Evolutionary conservation across 495 filamentous ascomycete species (phyloP).

Genomic region (Neurospora tetraspora): DNA sequence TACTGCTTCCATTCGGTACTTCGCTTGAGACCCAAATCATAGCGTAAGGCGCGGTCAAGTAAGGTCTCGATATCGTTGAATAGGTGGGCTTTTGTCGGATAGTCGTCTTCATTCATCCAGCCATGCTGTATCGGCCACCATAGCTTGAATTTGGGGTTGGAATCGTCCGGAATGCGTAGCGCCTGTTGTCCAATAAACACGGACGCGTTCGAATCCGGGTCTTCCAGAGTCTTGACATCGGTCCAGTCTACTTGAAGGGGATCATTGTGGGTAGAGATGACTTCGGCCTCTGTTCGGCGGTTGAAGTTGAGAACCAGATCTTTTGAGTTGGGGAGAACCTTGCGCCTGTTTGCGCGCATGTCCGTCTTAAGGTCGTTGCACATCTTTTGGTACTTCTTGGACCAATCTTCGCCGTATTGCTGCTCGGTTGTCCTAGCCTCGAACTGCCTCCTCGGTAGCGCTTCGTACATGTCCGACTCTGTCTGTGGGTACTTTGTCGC

Average conservation of each 20-base stretch:
- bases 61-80: conserved; percentile 79
- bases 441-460: conserved; percentile 80
- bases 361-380: conserved; percentile 74
- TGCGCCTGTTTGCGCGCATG: conserved; percentile 86
- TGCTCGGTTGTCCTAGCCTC: conserved; percentile 58
- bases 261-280: conserved; percentile 89
- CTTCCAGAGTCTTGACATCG: conserved; percentile 52
- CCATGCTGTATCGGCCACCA: conserved; percentile 87
- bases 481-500: conserved; percentile 63
- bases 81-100: conserved; percentile 61
- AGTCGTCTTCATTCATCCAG: conserved; percentile 84
- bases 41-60: conserved; percentile 74
- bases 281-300: conserved; percentile 65
- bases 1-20: conserved; percentile 81
- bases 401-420: conserved; percentile 81
- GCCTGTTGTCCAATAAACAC: conserved; percentile 76
- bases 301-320: conserved; percentile 92
- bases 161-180: conserved; percentile 76
- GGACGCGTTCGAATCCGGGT: conserved; percentile 45
- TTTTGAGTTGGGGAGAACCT: conserved; percentile 90
- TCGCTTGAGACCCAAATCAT: conserved; percentile 65
- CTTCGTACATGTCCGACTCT: conserved; percentile 79
- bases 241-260: conserved; percentile 92
- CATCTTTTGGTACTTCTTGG: conserved; percentile 69
- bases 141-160: conserved; percentile 80